A percentile compares a stretch with the other conserved stretches of the same genome.
phyloP scores from a whole-genome alignment of 2,329 filamentous ascomycete genomes.

The Plenodomus tracheiphilus region DNA sequence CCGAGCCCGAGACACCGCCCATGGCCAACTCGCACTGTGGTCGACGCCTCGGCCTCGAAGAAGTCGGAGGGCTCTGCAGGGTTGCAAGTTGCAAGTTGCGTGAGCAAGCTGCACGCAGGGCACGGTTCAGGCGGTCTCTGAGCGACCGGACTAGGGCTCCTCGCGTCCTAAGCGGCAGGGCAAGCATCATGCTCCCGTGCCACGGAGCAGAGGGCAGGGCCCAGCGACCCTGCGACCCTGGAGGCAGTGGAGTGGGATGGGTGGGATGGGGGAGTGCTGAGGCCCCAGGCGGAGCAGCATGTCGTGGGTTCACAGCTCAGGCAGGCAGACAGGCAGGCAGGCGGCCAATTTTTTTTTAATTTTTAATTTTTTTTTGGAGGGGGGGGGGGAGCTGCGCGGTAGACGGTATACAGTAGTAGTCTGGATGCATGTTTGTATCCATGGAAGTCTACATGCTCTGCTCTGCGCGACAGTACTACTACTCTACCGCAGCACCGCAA shows the following conservation, averaged over 20 bases:
- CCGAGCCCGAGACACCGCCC: conserved; percentile 14
- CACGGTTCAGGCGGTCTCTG: conserved; percentile 27
- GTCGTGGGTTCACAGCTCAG: no score
- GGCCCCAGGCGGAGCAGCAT: not conserved
- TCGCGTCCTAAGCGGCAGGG: conserved; percentile 21
- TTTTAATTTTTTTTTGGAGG: no score
- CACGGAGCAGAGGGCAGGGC: conserved; percentile 5
- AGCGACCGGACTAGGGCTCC: conserved; percentile 15
- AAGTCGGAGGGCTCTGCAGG: conserved; percentile 13
- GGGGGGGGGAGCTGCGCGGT: not conserved
- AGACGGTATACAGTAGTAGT: no score
- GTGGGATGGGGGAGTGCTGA: no score
- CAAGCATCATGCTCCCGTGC: conserved; percentile 19
- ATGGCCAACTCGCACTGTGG: not conserved
- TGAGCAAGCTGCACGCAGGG: conserved; percentile 4
- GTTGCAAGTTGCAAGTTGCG: conserved; percentile 17
- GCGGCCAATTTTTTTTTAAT: no score
- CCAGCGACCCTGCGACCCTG: conserved; percentile 1
- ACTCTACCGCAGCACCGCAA: not conserved
- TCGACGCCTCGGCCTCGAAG: conserved; percentile 2
- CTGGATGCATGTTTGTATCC: no score
- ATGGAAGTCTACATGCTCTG: no score
- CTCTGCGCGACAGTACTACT: no score
- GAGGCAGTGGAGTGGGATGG: no score
- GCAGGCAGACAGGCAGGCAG: no score